Percentiles rank a stretch among this genome's conserved stretches.
Evolutionary conservation across 2,329 filamentous ascomycete species (phyloP).

Genomic region (Colletotrichum liriopes): DNA sequence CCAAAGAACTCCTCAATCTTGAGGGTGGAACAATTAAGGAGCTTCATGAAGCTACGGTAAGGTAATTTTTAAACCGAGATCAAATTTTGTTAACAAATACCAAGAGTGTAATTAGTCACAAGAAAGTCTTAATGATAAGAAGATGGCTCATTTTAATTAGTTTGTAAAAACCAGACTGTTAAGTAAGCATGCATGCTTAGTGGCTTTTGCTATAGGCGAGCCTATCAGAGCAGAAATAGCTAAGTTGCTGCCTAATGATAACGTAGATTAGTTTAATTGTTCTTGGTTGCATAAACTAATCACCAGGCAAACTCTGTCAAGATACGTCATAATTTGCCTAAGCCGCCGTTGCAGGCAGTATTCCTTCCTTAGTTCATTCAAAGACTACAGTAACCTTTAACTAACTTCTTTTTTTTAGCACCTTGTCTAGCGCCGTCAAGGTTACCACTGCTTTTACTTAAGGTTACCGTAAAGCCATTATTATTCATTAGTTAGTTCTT

Average conservation of each 20-base stretch:
- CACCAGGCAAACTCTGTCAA: background rate
- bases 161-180: background rate
- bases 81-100: background rate
- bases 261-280: background rate
- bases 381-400: background rate
- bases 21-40: constrained; percentile 14
- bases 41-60: background rate
- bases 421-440: too few species aligned
- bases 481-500: too few species aligned
- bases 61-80: background rate
- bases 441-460: too few species aligned
- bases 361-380: background rate
- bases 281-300: background rate
- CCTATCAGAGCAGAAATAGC: background rate
- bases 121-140: background rate
- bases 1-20: constrained; percentile 16
- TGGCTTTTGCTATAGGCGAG: background rate
- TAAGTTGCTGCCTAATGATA: background rate
- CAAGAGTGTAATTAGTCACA: background rate
- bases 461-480: too few species aligned
- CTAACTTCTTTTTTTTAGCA: too few species aligned
- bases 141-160: background rate
- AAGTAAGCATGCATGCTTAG: background rate
- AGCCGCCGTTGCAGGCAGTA: background rate
- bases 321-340: background rate